These are phyloP conservation scores for Alternaria alternata DNA, from an alignment of 2,329 filamentous ascomycete species.

Conservation along the genomic window DNA sequence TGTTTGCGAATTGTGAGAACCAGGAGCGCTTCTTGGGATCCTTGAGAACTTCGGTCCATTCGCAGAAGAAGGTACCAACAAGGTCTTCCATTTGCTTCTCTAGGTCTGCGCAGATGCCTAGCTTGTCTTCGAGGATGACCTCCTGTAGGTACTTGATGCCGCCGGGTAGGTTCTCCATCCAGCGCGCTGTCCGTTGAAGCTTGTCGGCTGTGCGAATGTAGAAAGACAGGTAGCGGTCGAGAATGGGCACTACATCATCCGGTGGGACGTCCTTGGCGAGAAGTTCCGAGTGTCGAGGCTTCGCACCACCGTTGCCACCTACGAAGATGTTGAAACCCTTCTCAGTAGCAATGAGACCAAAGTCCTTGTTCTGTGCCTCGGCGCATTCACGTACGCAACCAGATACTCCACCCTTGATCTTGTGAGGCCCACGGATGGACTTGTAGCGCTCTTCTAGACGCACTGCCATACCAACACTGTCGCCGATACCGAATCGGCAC, in stretches of 20 bases:
- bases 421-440: conserved; percentile 86
- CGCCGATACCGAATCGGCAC: conserved; percentile 88
- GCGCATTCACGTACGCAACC: conserved; percentile 94
- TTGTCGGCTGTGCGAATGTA: conserved; percentile 94
- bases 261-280: conserved; percentile 87
- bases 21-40: conserved; percentile 71
- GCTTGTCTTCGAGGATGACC: conserved; percentile 83
- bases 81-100: conserved; percentile 89
- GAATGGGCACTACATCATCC: conserved; percentile 80
- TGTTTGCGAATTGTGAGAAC: conserved; percentile 88
- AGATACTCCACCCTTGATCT: conserved; percentile 89
- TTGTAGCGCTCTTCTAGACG: conserved; percentile 90
- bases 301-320: conserved; percentile 87
- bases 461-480: conserved; percentile 90
- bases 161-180: conserved; percentile 84
- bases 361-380: conserved; percentile 92
- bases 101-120: conserved; percentile 83
- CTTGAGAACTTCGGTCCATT: conserved; percentile 85
- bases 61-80: conserved; percentile 85
- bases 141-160: conserved; percentile 83
- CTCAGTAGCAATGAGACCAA: conserved; percentile 89
- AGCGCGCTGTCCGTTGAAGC: conserved; percentile 85
- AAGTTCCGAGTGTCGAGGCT: conserved; percentile 81
- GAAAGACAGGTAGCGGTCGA: conserved; percentile 91
- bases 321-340: conserved; percentile 95